Base-by-base conservation (phyloP, 306 rosid genomes). In the Trifolium subterraneum region DNA sequence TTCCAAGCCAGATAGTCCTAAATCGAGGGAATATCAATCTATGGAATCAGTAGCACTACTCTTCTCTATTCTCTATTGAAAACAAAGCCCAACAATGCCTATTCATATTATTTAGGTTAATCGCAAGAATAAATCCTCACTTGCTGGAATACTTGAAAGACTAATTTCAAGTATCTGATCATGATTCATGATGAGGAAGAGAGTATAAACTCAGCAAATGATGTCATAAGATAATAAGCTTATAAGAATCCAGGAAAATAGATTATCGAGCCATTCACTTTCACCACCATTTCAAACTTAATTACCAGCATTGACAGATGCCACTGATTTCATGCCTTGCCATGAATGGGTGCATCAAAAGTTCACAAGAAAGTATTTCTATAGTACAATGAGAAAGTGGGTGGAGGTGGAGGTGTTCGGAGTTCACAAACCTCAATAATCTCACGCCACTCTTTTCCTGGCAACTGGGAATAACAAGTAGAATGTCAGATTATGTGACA, bases 131-230 rank as follows among this genome's bases (percentile, higher is more conserved):
- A 78, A 74, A 74, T 78, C 72, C 81, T 78, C 85, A 83, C 82
- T 79, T 84, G 83, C 39, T 61, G 72, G 44, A 72, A 76, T 31
- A 78, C 76, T 76, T 66, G 76, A 67, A 68, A 55, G 79, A 72
- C 76, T 12, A 78, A 79, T 74, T 75, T 78, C 82, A 81, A 76
- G 72, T 81, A 79, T 82, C 71, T 76, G 27, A 64, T 73, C 76
- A 54, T 58, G 72, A 75, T 51, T 73, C 76, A 54, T 58, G 72
- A 75, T 51, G 76, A 81, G 77, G 56, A 74, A 82, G 56, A 74
- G 84, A 78, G 81, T 77, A 81, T 66, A 76, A 85, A 78, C 74
- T 85, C 84, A 75, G 79, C 84, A 84, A 74, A 51, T 75, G 55
- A 75, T 67, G 75, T 51, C 54, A 76, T 79, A 78, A 66, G 78